Percentiles rank a stretch among this genome's conserved stretches.
Evolutionary conservation across 1,284 basidiomycete genomes (phyloP).

Genomic region (Apiotrichum sp.): DNA sequence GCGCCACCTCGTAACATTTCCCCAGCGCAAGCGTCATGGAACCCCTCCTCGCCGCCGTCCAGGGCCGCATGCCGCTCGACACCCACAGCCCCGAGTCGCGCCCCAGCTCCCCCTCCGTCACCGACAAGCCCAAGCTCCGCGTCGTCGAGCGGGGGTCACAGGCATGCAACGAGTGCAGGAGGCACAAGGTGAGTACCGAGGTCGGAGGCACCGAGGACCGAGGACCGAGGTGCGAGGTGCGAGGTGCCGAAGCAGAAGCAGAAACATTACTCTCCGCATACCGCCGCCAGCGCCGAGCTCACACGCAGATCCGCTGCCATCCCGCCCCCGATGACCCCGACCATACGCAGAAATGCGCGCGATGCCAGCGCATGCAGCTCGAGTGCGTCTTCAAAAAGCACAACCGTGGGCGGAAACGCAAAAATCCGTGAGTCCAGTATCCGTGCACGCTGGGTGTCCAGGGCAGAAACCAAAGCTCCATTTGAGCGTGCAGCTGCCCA

Average conservation of each 20-base stretch:
- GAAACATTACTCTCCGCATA: no score
- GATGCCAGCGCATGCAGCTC: conserved; percentile 28
- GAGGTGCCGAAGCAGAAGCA: no score
- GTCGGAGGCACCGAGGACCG: no score
- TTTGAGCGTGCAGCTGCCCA: neutral
- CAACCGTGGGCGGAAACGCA: conserved; percentile 30
- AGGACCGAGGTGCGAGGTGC: no score
- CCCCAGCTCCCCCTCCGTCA: conserved; percentile 7
- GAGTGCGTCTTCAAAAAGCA: conserved; percentile 33
- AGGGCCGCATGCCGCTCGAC: neutral
- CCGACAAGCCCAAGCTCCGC: conserved; percentile 21
- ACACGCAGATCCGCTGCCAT: conserved; percentile 30
- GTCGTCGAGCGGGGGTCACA: conserved; percentile 29
- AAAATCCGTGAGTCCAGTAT: conserved; percentile 22
- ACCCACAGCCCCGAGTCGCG: conserved; percentile 13
- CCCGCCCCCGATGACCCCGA: conserved; percentile 30
- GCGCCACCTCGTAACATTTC: no score
- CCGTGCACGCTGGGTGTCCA: no score
- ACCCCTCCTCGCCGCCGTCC: conserved; percentile 5
- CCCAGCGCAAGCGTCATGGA: conserved; percentile 6
- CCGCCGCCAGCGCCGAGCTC: neutral
- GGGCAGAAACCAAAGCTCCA: neutral
- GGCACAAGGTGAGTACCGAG: conserved; percentile 24
- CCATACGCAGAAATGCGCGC: conserved; percentile 25
- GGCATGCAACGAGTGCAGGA: conserved; percentile 32